Evolutionary conservation across 305 asterid genomes (phyloP).

Genomic region (Ilex paraguariensis): DNA sequence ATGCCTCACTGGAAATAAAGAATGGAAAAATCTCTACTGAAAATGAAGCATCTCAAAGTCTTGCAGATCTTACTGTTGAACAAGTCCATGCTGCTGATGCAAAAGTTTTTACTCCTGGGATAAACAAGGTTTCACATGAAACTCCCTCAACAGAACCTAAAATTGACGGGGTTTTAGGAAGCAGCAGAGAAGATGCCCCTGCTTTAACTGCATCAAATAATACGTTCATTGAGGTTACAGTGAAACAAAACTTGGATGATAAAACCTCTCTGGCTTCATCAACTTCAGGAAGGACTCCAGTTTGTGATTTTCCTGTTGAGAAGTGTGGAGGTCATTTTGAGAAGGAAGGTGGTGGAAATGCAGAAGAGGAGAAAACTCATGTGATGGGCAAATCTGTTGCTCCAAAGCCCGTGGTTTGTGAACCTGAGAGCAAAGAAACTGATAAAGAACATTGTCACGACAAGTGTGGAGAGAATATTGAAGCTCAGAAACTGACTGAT

Average conservation of each 20-base stretch:
- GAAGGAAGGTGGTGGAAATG: conserved; percentile 11
- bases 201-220: too few species aligned
- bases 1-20: neutral
- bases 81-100: conserved; percentile 7
- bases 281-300: conserved; percentile 14
- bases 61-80: conserved; percentile 6
- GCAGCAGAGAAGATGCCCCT: conserved; percentile 2
- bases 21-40: conserved; percentile 1
- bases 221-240: too few species aligned
- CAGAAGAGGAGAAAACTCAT: conserved; percentile 18
- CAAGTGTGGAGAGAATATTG: conserved; percentile 3
- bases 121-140: conserved; percentile 9
- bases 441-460: neutral
- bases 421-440: conserved; percentile 4
- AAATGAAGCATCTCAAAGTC: conserved; percentile 11
- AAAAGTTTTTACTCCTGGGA: conserved; percentile 3
- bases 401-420: conserved; percentile 5
- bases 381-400: conserved; percentile 17
- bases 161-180: neutral
- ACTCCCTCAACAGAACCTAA: neutral
- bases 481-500: conserved; percentile 4
- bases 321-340: conserved; percentile 7
- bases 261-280: conserved; percentile 2
- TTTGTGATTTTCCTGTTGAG: conserved; percentile 4
- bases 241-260: neutral